Evolutionary conservation across 352 stramenopile genomes (phyloP), one percentile per base, ranked within the genome.

Genomic region (Globisporangium echinulatum): DNA sequence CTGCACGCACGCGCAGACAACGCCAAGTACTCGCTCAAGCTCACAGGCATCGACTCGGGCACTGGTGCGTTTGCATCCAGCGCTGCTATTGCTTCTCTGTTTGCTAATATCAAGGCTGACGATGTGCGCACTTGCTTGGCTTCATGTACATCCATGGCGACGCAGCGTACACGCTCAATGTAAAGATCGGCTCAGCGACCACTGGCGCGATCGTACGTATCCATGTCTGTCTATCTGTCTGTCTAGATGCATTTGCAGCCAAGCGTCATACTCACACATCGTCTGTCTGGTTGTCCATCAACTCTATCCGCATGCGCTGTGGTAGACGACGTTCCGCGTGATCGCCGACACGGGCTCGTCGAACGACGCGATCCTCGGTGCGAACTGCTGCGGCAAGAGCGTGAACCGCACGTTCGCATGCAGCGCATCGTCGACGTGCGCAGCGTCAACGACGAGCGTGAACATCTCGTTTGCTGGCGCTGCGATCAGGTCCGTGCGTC

Each of bases 311-410:
- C 43, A 38, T 46, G 7, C 36, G 48, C 1, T 33, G 33, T 14
- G 33, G 51, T 17, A 90, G 82, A 88, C 87, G n/a, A 72, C 71
- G 4, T 94, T 90, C 54, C 74, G 75, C 48, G 55, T 94, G 13
- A 88, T 94, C 46, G 77, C 81, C 50, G 85, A 94, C 68, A 94
- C 85, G 0, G 85, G 85, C 2, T 94, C 85, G n/a, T 89, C 82
- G 9, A 94, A 92, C 49, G 77, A 87, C 42, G 85, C 85, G 1
- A 71, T 92, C 38, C 70, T 92, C 5, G 77, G 82, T 15, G 25
- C 67, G 8, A 68, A 68, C 43, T 94, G 85, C 68, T 94, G 85
- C 46, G 79, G 69, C 0, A 60, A 56, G 1, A 62, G 67, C 19
- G 74, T 74, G 6, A 47, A 75, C 1, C 68, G 77, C 17, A 83